Base-by-base conservation (phyloP, 108 stramenopile genomes). In the Nitzschia palea region DNA sequence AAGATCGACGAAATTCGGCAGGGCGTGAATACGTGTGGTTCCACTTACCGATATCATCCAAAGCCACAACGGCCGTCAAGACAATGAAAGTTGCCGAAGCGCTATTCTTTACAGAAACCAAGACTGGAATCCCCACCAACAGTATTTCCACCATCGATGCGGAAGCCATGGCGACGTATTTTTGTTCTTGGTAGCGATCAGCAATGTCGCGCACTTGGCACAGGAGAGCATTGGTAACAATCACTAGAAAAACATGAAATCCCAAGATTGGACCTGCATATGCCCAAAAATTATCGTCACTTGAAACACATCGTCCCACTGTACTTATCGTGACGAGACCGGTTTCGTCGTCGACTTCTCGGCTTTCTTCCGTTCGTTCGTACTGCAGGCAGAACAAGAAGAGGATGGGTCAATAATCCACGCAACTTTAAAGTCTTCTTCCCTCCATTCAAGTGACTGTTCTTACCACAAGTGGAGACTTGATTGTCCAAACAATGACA, bases 101-200 rank as follows among this genome's bases (percentile, higher is more conserved):
- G 57, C 40, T 71, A 36, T 78, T 79, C 44, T 67, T 36, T 4
- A 78, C 76, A 10, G 79, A 79, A 51, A 78, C 27, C 28, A 84
- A 43, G 51, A 84, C 56, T 12, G 80, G 79, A 26, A 78, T 34
- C 40, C 82, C 82, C 48, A 84, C 44, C 3, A 84, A 25, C 27
- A 80, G 26, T n/a, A 84, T 25, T 37, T 80, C 79, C 35, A 63
- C 65, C 37, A 73, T 65, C 27, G 64, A 73, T n/a, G 73, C 42
- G 0, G 79, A 73, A 22, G 82, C 79, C 32, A 78, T 50, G 44
- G 71, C 68, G 45, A 79, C 61, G 56, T 73, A 80, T 37, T 79
- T 79, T 36, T 67, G 68, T 62, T 84, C 78, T 53, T 79, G 78
- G 40, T 80, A 84, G 4, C 79, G 65, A 66, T 80, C 79, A 17